phyloP scores from a whole-genome alignment of 148 eudicot genomes.

The Bassia scoparia region DNA sequence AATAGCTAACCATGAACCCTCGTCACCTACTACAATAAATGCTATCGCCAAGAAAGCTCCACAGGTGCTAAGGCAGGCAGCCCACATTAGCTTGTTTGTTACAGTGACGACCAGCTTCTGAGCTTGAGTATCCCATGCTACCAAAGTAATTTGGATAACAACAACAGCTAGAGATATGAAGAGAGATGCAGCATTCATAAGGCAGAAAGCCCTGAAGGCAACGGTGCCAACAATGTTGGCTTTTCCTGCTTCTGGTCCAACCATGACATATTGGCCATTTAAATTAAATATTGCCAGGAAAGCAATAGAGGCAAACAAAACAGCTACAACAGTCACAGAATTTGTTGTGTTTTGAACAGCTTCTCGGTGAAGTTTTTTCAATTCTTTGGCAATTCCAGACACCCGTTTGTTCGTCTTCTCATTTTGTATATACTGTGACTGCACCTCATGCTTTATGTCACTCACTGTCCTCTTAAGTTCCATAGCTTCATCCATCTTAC shows the following conservation, averaged over 20 bases:
- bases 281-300: conserved; percentile 78
- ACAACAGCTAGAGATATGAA: conserved; percentile 82
- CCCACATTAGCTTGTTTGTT: conserved; percentile 91
- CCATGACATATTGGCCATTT: conserved; percentile 51
- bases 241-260: conserved; percentile 48
- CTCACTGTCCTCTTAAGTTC: conserved; percentile 85
- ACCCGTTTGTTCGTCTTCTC: conserved; percentile 78
- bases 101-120: conserved; percentile 70
- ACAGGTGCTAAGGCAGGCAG: conserved; percentile 80
- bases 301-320: conserved; percentile 83
- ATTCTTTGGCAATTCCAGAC: conserved; percentile 77
- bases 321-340: conserved; percentile 84
- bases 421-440: conserved; percentile 70
- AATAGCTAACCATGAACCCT: conserved; percentile 67
- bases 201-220: conserved; percentile 66
- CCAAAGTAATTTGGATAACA: conserved; percentile 80
- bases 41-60: conserved; percentile 77
- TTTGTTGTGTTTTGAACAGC: conserved; percentile 86
- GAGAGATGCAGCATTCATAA: conserved; percentile 65
- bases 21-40: conserved; percentile 67
- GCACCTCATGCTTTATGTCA: conserved; percentile 84
- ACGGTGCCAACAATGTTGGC: conserved; percentile 46
- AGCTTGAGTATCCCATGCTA: conserved; percentile 84
- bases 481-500: conserved; percentile 54
- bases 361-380: conserved; percentile 74